Base-by-base conservation (phyloP, 148 eudicot genomes). In the Nyssa sinensis region DNA sequence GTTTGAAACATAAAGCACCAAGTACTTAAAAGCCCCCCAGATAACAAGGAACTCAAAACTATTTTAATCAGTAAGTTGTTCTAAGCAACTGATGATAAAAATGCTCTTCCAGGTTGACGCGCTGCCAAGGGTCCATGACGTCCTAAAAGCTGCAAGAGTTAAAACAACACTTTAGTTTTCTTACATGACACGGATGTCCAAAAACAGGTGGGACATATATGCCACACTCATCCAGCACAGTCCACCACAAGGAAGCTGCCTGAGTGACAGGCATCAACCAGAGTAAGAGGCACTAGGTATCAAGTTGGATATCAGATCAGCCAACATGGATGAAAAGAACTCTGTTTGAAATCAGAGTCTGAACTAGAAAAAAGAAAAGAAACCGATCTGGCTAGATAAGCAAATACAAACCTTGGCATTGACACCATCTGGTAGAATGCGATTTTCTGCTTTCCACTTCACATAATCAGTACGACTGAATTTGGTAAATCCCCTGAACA, bases 401-500 rank as follows among this genome's bases (percentile, higher is more conserved):
- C 7, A 41, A 65, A 25, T 6, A 73, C 73, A 34, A 37, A 84
- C 87, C 84, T 84, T 84, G 5, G 85, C 87, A 41, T 84, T 84
- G 53, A 84, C 87, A 66, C 87, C 87, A 66, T 84, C 87, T 28
- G 84, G 51, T 64, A 81, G 13, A 24, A 84, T 84, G 41, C 85
- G 80, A 77, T 84, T 84, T 41, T 84, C 87, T 23, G 80, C 74
- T 60, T 76, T 81, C 85, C 82, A 84, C 70, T 55, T 76, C 12
- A 84, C 66, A 33, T 84, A 84, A 37, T 84, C 87, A 12, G 84
- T 71, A 16, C 87, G 82, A 79, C 72, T 76, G 71, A 78, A 84
- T 67, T 84, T 84, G 44, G 87, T 84, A 66, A 84, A 84, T 30
- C 87, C 87, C 87, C 87, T 84, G 84, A 27, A 24, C 53, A 80